A percentile compares a stretch with the other conserved stretches of the same genome.
phyloP scores from a whole-genome alignment of 2,329 filamentous ascomycete genomes.

The Fusarium sororula region DNA sequence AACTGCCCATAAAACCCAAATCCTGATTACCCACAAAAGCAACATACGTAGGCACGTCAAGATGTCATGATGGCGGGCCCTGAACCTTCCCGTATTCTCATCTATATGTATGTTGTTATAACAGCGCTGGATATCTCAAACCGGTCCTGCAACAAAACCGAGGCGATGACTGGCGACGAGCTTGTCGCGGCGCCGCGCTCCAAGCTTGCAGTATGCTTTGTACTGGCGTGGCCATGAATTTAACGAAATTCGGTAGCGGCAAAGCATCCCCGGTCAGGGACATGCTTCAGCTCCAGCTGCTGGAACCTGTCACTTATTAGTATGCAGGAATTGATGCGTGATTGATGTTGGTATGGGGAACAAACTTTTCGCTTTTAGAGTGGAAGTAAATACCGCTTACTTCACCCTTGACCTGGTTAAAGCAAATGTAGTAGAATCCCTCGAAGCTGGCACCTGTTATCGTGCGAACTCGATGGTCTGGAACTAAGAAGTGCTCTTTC shows the following conservation, averaged over 20 bases:
- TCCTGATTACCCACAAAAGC: conserved; percentile 21
- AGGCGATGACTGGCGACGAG: conserved; percentile 6
- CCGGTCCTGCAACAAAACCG: conserved; percentile 12
- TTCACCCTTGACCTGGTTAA: conserved; percentile 87
- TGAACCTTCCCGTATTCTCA: conserved; percentile 30
- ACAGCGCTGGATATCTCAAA: conserved; percentile 18
- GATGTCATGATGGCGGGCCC: conserved; percentile 32
- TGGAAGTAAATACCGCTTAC: conserved; percentile 98
- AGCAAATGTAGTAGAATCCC: conserved; percentile 99
- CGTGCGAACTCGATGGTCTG: conserved; percentile 89
- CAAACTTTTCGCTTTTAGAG: conserved; percentile 95
- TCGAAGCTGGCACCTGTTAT: conserved; percentile 97
- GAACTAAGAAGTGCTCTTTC: conserved; percentile 98
- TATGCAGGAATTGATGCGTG: neutral
- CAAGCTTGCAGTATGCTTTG: neutral
- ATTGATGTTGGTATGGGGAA: conserved; percentile 34
- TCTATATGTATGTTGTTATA: conserved; percentile 40
- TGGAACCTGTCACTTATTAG: conserved; percentile 72
- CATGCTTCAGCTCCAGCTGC: conserved; percentile 89
- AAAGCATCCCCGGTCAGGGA: conserved; percentile 84
- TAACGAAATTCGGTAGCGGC: conserved; percentile 82
- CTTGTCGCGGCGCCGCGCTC: neutral
- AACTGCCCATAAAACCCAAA: conserved; percentile 25
- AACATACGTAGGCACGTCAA: conserved; percentile 26
- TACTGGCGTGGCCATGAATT: conserved; percentile 5